phyloP scores from a whole-genome alignment of 768 basidiomycete species.

The Lactarius pseudohatsudake region DNA sequence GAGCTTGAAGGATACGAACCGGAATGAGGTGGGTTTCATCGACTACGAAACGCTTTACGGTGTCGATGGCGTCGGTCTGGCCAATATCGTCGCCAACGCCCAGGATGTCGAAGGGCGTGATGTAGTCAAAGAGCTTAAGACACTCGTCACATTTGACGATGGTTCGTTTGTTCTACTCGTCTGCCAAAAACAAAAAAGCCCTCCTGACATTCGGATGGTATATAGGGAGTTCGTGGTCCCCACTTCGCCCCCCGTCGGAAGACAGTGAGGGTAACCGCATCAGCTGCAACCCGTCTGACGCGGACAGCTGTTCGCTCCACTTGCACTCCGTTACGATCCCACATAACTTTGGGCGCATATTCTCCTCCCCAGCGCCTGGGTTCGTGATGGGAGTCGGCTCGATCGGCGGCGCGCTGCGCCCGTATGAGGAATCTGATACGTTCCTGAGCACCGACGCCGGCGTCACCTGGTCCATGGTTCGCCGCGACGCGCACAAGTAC shows the following conservation, averaged over 20 bases:
- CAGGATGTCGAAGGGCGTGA: conserved; percentile 76
- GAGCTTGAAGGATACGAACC: conserved; percentile 88
- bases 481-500: conserved; percentile 80
- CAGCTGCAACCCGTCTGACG: conserved; percentile 57
- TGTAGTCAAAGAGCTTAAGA: conserved; percentile 70
- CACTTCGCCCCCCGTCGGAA: conserved; percentile 55
- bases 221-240: conserved; percentile 71
- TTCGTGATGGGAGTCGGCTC: conserved; percentile 96
- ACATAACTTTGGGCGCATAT: conserved; percentile 92
- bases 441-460: conserved; percentile 93
- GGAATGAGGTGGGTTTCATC: conserved; percentile 85
- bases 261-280: conserved; percentile 63
- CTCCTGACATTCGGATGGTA: neutral
- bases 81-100: conserved; percentile 83
- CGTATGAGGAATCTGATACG: conserved; percentile 88
- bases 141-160: conserved; percentile 88
- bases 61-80: conserved; percentile 86
- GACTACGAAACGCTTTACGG: conserved; percentile 90
- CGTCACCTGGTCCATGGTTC: conserved; percentile 78
- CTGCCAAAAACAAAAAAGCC: conserved; percentile 22
- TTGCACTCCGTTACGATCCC: conserved; percentile 89
- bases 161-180: conserved; percentile 39
- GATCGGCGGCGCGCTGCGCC: conserved; percentile 62
- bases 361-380: conserved; percentile 93
- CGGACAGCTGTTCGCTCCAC: conserved; percentile 75